A percentile compares a stretch with the other conserved stretches of the same genome.
These are phyloP conservation scores for Cryptosporidium baileyi DNA, from an alignment of 169 alveolate genomes.

Conservation along the genomic window DNA sequence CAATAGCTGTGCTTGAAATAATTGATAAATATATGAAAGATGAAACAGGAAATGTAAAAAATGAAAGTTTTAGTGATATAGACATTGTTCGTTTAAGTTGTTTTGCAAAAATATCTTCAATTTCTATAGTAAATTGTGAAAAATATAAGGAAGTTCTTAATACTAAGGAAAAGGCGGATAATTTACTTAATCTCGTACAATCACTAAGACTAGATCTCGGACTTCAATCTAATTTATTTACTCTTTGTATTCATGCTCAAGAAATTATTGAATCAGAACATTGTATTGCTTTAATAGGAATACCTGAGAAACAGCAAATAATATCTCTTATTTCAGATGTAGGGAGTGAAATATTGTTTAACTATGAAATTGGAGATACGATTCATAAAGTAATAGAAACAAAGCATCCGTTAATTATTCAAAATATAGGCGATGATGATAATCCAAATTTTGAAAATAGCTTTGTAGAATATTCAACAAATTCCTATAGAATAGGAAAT, in stretches of 20 bases:
- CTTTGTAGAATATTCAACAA: slow-evolving; percentile 20
- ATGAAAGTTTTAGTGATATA: neutral
- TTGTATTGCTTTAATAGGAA: slow-evolving; percentile 65
- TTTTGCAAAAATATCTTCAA: slow-evolving; percentile 19
- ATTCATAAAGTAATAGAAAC: slow-evolving; percentile 54
- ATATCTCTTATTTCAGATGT: slow-evolving; percentile 53
- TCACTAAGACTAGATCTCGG: slow-evolving; percentile 60
- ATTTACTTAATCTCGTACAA: slow-evolving; percentile 46
- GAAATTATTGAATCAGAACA: slow-evolving; percentile 69
- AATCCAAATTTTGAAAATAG: slow-evolving; percentile 11
- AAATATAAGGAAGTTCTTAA: slow-evolving; percentile 41
- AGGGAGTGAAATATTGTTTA: slow-evolving; percentile 47
- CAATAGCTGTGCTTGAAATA: slow-evolving; percentile 50
- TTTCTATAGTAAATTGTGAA: slow-evolving; percentile 40
- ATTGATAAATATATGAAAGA: slow-evolving; percentile 2
- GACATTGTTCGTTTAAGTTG: neutral
- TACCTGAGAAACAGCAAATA: slow-evolving; percentile 66
- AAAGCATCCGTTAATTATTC: slow-evolving; percentile 48
- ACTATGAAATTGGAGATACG: slow-evolving; percentile 33
- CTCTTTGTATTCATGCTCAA: slow-evolving; percentile 63
- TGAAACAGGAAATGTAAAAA: neutral
- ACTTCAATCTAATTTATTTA: slow-evolving; percentile 51
- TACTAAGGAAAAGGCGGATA: slow-evolving; percentile 61
- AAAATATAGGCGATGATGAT: slow-evolving; percentile 36
- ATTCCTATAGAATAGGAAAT: slow-evolving; percentile 1